A percentile compares a stretch with the other conserved stretches of the same genome.
These are phyloP conservation scores for Raffaelea deltoideospora DNA, from an alignment of 2,329 filamentous ascomycete genomes.

Conservation along the genomic window DNA sequence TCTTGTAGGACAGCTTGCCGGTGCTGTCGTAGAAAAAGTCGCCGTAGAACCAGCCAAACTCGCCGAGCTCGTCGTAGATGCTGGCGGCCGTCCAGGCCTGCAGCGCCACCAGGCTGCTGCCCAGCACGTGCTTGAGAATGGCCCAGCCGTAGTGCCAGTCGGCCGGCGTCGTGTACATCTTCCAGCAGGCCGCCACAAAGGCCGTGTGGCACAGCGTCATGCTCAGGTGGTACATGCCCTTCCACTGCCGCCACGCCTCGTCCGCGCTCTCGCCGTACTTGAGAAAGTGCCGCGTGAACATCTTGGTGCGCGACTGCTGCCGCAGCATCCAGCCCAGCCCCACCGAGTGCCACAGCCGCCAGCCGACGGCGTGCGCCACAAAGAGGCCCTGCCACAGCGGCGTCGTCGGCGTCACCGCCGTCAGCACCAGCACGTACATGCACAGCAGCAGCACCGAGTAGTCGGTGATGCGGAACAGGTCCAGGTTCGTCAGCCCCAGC, in stretches of 20 bases:
- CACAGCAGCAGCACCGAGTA: conserved; percentile 64
- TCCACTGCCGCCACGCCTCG: conserved; percentile 97
- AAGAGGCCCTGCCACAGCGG: conserved; percentile 63
- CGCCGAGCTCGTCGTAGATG: conserved; percentile 88
- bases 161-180: conserved; percentile 78
- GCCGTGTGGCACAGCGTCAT: conserved; percentile 81
- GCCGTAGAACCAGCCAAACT: conserved; percentile 98
- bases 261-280: conserved; percentile 84
- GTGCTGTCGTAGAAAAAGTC: conserved; percentile 95
- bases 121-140: conserved; percentile 75
- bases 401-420: conserved; percentile 64
- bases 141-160: conserved; percentile 82
- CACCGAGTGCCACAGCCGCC: conserved; percentile 84
- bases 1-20: conserved; percentile 83
- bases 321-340: conserved; percentile 77
- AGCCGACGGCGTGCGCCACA: conserved; percentile 61
- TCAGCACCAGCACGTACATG: conserved; percentile 58
- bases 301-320: conserved; percentile 75
- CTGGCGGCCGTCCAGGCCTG: conserved; percentile 88
- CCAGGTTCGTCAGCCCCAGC: conserved; percentile 68
- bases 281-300: conserved; percentile 94
- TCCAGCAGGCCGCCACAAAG: conserved; percentile 86
- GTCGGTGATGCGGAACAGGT: conserved; percentile 79
- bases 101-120: conserved; percentile 62
- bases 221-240: conserved; percentile 84